phyloP scores from a whole-genome alignment of 345 rosid genomes.

The Brassica nigra region DNA sequence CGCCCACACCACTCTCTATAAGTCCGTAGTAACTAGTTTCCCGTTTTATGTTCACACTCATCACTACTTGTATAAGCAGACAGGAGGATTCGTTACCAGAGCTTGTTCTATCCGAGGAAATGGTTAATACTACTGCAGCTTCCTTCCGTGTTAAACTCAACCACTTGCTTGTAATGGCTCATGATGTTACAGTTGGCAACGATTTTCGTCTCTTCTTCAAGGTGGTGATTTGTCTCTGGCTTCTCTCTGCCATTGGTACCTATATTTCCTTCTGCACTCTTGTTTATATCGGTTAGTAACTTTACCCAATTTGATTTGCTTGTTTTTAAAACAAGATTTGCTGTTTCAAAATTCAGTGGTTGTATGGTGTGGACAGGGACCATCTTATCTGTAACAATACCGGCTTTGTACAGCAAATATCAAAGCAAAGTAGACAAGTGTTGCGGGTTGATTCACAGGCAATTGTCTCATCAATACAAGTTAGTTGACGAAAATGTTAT shows the following conservation, averaged over 20 bases:
- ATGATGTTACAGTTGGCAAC: conserved; percentile 78
- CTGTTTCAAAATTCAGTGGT: conserved; percentile 10
- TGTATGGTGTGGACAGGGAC: conserved; percentile 56
- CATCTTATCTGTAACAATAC: conserved; percentile 74
- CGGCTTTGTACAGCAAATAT: conserved; percentile 74
- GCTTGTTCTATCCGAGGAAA: conserved; percentile 80
- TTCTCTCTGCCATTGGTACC: conserved; percentile 76
- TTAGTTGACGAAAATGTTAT: conserved; percentile 77
- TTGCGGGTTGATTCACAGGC: conserved; percentile 67
- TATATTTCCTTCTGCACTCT: conserved; percentile 84
- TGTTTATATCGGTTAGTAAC: conserved; percentile 74
- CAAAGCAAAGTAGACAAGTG: conserved; percentile 66
- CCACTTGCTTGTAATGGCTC: conserved; percentile 80
- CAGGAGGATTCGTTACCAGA: conserved; percentile 55
- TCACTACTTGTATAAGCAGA: conserved; percentile 30
- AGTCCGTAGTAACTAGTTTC: background rate
- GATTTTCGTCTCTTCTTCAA: conserved; percentile 80
- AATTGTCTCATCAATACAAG: conserved; percentile 69
- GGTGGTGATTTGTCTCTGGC: conserved; percentile 92
- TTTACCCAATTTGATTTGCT: conserved; percentile 7
- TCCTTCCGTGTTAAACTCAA: conserved; percentile 83
- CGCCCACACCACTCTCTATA: background rate
- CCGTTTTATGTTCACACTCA: background rate
- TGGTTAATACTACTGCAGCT: conserved; percentile 77
- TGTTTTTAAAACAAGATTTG: background rate